phyloP scores from a whole-genome alignment of 202 grass and related monocot species.

The Panicum virgatum region DNA sequence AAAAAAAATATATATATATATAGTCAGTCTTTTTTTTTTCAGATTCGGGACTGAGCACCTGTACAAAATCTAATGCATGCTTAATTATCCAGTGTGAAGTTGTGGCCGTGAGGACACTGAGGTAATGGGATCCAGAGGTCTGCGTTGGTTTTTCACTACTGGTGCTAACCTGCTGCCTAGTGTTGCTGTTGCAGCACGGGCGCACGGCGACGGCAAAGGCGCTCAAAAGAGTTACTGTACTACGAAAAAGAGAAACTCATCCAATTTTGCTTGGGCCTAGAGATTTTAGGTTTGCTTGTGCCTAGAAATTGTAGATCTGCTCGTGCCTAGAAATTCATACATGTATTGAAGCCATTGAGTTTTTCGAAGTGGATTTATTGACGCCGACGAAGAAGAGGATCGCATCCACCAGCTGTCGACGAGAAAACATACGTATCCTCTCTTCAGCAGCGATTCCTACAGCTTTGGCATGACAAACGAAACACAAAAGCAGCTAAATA shows the following conservation, averaged over 20 bases:
- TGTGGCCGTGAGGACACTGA: neutral
- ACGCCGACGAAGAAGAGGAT: neutral
- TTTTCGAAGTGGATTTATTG: conserved; percentile 31
- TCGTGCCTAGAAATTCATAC: neutral
- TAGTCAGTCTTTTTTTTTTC: too few relatives aligned
- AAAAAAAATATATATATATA: too few relatives aligned
- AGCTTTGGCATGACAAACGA: too few relatives aligned
- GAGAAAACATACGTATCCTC: neutral
- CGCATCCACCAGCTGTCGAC: neutral
- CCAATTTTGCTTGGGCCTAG: neutral
- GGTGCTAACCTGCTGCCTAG: neutral
- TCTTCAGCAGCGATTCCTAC: too few relatives aligned
- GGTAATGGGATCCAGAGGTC: neutral
- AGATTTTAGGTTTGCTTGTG: too few relatives aligned
- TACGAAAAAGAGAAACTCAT: too few relatives aligned
- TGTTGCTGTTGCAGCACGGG: neutral
- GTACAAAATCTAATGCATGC: too few relatives aligned
- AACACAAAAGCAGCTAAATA: too few relatives aligned
- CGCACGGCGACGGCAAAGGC: neutral
- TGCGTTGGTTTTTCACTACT: neutral
- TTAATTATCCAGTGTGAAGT: neutral
- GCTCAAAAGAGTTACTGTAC: neutral
- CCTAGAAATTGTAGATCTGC: neutral
- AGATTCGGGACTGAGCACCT: neutral
- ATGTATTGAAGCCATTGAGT: conserved; percentile 28